These are phyloP conservation scores for Limtongia smithiae DNA, from an alignment of 805 yeast genomes.

Conservation along the genomic window DNA sequence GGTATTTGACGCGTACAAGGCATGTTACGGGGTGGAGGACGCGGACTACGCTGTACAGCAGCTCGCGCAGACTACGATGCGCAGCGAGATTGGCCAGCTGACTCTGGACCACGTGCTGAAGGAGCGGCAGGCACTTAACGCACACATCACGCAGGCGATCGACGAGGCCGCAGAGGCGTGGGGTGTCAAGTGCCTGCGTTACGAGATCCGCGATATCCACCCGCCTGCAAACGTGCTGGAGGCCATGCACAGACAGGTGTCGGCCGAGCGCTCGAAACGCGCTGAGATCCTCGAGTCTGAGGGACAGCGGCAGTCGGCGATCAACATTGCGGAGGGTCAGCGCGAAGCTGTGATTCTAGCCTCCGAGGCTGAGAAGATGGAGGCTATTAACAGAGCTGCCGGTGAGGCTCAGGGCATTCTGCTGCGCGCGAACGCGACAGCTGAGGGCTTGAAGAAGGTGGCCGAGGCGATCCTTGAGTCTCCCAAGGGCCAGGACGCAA, in stretches of 20 bases:
- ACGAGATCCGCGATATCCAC: constrained; percentile 83
- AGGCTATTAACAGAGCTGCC: constrained; percentile 61
- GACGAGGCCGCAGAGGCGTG: constrained; percentile 82
- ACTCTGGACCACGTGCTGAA: constrained; percentile 72
- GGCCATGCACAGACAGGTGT: constrained; percentile 88
- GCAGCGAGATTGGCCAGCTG: constrained; percentile 82
- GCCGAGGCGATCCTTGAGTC: constrained; percentile 66
- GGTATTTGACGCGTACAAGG: constrained; percentile 78
- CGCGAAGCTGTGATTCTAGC: constrained; percentile 65
- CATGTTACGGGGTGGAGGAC: constrained; percentile 83
- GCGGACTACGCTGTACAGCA: constrained; percentile 82
- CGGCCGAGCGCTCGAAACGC: constrained; percentile 80
- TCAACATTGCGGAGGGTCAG: constrained; percentile 81
- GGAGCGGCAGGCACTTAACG: constrained; percentile 69
- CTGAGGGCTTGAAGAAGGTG: constrained; percentile 60
- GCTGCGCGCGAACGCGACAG: constrained; percentile 66
- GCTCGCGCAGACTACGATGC: constrained; percentile 86
- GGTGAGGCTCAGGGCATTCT: constrained; percentile 72
- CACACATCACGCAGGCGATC: constrained; percentile 69
- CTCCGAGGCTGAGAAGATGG: constrained; percentile 66
- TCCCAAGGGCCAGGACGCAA: constrained; percentile 72
- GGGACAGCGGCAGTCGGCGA: constrained; percentile 73
- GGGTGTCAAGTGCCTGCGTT: constrained; percentile 81
- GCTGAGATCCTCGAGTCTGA: constrained; percentile 86
- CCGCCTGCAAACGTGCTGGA: constrained; percentile 82